A percentile compares a stretch with the other conserved stretches of the same genome.
Conservation (phyloP, 192 early-diverging fungal species). For the Coemansia sp. region DNA sequence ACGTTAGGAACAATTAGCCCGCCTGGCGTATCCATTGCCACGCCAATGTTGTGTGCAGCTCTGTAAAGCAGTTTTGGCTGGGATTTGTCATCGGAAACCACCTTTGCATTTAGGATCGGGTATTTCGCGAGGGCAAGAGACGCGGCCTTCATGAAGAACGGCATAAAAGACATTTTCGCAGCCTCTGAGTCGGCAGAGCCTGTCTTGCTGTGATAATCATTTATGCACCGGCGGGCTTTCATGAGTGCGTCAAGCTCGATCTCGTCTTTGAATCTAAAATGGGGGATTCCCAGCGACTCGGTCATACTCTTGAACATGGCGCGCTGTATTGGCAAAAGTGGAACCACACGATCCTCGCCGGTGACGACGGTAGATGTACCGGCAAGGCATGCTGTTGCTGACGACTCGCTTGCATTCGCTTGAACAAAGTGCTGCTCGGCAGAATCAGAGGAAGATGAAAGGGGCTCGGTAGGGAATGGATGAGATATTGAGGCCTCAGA, state of each 20-base stretch:
- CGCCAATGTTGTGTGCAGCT: constrained; percentile 83
- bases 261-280: constrained; percentile 94
- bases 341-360: constrained; percentile 58
- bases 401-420: constrained; percentile 21
- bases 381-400: constrained; percentile 26
- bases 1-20: constrained; percentile 93
- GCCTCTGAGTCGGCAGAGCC: constrained; percentile 46
- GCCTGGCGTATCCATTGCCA: constrained; percentile 97
- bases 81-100: constrained; percentile 49
- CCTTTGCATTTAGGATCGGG: constrained; percentile 82
- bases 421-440: constrained; percentile 39
- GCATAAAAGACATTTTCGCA: constrained; percentile 88
- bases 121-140: constrained; percentile 77
- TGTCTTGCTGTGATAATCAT: constrained; percentile 58
- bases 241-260: constrained; percentile 73
- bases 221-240: constrained; percentile 66
- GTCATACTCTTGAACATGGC: constrained; percentile 98
- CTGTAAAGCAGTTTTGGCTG: constrained; percentile 71
- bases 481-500: not conserved
- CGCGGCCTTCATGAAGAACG: constrained; percentile 91
- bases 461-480: not conserved
- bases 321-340: constrained; percentile 87
- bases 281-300: constrained; percentile 85
- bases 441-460: not conserved
- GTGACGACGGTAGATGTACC: constrained; percentile 21